A percentile compares a stretch with the other conserved stretches of the same genome.
Conservation (phyloP, 768 basidiomycete genomes). For the Xerocomellus intermedius region DNA sequence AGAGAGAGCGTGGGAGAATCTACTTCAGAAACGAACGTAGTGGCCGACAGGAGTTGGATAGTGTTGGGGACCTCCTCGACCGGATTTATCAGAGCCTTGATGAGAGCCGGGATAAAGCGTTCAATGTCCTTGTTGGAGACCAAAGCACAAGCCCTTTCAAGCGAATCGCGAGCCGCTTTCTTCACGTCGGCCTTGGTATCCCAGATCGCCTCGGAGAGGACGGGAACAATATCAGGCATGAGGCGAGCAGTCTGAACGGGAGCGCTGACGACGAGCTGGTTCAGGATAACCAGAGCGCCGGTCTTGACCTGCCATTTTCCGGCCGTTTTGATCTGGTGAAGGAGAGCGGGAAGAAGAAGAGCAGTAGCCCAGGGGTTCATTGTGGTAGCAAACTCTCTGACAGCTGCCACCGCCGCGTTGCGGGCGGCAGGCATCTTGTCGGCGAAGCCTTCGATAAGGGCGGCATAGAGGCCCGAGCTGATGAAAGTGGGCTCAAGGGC, state of each 20-base stretch:
- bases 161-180: slow-evolving; percentile 93
- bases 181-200: slow-evolving; percentile 99
- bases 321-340: slow-evolving; percentile 91
- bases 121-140: slow-evolving; percentile 98
- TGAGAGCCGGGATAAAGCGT: slow-evolving; percentile 95
- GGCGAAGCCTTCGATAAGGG: slow-evolving; percentile 88
- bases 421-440: slow-evolving; percentile 92
- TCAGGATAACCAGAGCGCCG: slow-evolving; percentile 75
- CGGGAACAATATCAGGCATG: slow-evolving; percentile 92
- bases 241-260: slow-evolving; percentile 82
- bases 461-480: slow-evolving; percentile 80
- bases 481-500: slow-evolving; percentile 89
- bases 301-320: slow-evolving; percentile 98
- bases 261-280: slow-evolving; percentile 83
- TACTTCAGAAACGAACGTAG: slow-evolving; percentile 99
- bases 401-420: slow-evolving; percentile 81
- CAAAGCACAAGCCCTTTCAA: slow-evolving; percentile 91
- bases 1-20: slow-evolving; percentile 95
- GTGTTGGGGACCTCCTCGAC: slow-evolving; percentile 98
- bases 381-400: slow-evolving; percentile 66
- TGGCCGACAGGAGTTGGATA: slow-evolving; percentile 92
- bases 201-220: slow-evolving; percentile 96
- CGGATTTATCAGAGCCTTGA: slow-evolving; percentile 97
- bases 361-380: slow-evolving; percentile 90
- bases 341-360: slow-evolving; percentile 81